phyloP scores from a whole-genome alignment of 2,329 filamentous ascomycete genomes.

The Microsporum ferrugineum region DNA sequence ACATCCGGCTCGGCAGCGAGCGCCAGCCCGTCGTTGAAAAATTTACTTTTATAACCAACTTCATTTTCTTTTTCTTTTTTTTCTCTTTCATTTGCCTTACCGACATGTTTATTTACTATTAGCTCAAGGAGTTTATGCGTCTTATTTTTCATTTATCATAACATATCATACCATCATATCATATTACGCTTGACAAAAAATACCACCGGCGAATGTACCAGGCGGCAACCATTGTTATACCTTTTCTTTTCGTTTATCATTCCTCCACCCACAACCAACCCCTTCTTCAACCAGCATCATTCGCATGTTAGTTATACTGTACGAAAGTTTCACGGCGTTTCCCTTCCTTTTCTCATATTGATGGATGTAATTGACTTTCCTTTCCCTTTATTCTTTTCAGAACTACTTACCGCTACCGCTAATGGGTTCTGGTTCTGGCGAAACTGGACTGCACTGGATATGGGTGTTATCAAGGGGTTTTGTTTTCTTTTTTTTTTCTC shows the following conservation, averaged over 20 bases:
- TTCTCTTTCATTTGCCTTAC: not conserved
- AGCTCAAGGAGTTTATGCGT: not conserved
- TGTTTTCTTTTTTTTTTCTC: not conserved
- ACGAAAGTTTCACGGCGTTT: not conserved
- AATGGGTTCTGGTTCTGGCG: not conserved
- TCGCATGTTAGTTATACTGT: not conserved
- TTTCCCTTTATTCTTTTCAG: too few relatives aligned
- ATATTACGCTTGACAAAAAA: not conserved
- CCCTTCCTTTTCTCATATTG: not conserved
- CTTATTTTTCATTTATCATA: not conserved
- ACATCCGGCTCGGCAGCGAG: constrained; percentile 49
- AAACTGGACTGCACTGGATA: not conserved
- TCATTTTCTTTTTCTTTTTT: not conserved
- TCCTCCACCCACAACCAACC: not conserved
- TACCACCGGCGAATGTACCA: not conserved
- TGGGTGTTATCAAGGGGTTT: not conserved
- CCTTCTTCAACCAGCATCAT: not conserved
- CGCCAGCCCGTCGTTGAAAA: constrained; percentile 63
- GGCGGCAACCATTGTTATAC: constrained; percentile 9
- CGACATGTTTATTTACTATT: not conserved
- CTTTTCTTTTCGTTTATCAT: constrained; percentile 10
- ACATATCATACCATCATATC: not conserved
- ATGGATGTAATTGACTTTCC: too few relatives aligned
- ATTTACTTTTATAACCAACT: constrained; percentile 51
- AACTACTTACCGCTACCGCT: not conserved